phyloP scores from a whole-genome alignment of 805 yeast species.

The Kluyveromyces aestuarii region DNA sequence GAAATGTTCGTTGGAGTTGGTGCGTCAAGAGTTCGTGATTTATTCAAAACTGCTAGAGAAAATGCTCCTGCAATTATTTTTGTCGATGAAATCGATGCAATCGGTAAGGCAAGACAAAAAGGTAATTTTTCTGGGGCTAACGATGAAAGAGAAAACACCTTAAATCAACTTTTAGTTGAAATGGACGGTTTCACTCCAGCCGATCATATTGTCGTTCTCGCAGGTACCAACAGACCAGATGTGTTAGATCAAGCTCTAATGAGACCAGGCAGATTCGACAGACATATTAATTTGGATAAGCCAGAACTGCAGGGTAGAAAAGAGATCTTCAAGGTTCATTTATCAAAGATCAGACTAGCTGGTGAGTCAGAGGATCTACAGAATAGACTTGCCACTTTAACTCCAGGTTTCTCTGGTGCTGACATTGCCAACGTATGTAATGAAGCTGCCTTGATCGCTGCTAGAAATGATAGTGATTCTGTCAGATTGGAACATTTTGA shows the following conservation, averaged over 20 bases:
- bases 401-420: constrained; percentile 95
- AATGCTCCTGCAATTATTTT: constrained; percentile 87
- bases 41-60: constrained; percentile 81
- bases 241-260: constrained; percentile 80
- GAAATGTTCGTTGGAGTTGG: constrained; percentile 98
- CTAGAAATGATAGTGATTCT: constrained; percentile 55
- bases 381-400: constrained; percentile 81
- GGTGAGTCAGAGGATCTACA: constrained; percentile 50
- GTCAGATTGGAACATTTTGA: constrained; percentile 74
- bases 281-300: constrained; percentile 76
- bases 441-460: constrained; percentile 91
- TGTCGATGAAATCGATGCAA: constrained; percentile 93
- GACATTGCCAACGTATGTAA: constrained; percentile 93
- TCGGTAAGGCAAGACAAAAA: constrained; percentile 76
- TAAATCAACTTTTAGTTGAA: constrained; percentile 86
- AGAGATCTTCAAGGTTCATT: constrained; percentile 75
- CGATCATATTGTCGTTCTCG: constrained; percentile 87
- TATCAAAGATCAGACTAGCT: constrained; percentile 45
- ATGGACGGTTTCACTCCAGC: constrained; percentile 90
- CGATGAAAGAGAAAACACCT: constrained; percentile 89
- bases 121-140: constrained; percentile 72
- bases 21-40: constrained; percentile 88
- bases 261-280: constrained; percentile 93
- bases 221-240: constrained; percentile 92
- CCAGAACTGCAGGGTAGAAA: constrained; percentile 89